Percentiles rank a stretch among this genome's conserved stretches.
These are phyloP conservation scores for Tephrocybe sp. DNA, from an alignment of 768 basidiomycete genomes.

Conservation along the genomic window DNA sequence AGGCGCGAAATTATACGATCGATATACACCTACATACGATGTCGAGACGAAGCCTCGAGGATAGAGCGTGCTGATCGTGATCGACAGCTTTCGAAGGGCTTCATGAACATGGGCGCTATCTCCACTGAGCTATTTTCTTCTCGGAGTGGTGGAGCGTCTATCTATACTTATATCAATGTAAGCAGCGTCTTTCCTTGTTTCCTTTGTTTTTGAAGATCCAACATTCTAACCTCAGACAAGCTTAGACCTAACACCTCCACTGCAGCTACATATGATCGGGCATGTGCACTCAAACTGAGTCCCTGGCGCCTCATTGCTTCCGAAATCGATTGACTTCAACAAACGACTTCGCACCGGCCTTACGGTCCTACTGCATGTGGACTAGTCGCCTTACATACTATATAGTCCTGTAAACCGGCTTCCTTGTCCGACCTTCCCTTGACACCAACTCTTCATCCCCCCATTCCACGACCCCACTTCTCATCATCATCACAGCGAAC, in stretches of 20 bases:
- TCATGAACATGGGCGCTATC: slow-evolving; percentile 1
- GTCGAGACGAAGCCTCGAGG: slow-evolving; percentile 13
- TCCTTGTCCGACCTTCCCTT: slow-evolving; percentile 14
- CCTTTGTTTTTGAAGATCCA: neutral
- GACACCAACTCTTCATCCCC: slow-evolving; percentile 8
- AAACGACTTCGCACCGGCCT: slow-evolving; percentile 15
- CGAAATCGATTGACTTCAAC: slow-evolving; percentile 3
- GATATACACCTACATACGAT: neutral
- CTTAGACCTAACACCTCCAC: neutral
- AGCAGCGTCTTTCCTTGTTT: neutral
- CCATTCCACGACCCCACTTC: slow-evolving; percentile 9
- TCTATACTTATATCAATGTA: no score
- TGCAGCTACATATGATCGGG: neutral
- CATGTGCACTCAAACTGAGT: neutral
- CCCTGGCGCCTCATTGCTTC: neutral
- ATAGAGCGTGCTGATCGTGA: slow-evolving; percentile 11
- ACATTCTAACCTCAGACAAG: neutral
- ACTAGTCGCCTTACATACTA: slow-evolving; percentile 6
- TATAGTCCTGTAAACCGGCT: slow-evolving; percentile 11
- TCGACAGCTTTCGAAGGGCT: neutral
- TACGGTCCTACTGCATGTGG: slow-evolving; percentile 18
- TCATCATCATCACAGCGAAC: neutral
- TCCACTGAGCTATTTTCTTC: neutral
- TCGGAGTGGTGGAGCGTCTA: no score
- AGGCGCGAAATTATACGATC: neutral